Base-by-base conservation (phyloP, 495 filamentous ascomycete species). In the Podospora comata region DNA sequence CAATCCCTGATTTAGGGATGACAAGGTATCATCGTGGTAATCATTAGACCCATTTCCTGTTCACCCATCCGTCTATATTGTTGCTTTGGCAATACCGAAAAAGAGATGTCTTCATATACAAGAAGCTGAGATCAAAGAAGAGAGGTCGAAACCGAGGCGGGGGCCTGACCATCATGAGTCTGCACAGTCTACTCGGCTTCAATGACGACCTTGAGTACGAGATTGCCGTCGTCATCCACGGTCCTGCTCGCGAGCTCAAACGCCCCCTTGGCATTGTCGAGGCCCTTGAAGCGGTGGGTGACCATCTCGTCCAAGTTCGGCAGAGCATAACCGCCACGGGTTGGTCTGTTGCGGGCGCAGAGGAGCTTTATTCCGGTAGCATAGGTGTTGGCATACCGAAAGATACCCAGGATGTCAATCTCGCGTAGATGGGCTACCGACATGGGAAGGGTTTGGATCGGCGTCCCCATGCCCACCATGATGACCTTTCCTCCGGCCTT, bases 391-490 rank as follows among this genome's bases (percentile, higher is more conserved):
- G 91, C 91, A 72, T 97, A 97, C 53, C 94, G 84, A 75, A 97
- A 97, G 32, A 94, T 90, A n/a, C 94, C 94, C 2, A 95, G 82
- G 44, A 97, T 89, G 79, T 97, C 94, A 2, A 97, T 90, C 80
- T 97, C 94, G 4, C 92, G 86, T 63, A 96, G 79, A 53, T 93
- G 92, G 16, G 94, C 94, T 0, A 91, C 91, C 1, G 89, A 92
- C 65, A 97, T 84, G 0, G 93, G 93, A 5, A 97, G 81, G 0
- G 91, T 96, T 80, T 95, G 91, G 56, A 96, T 86, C 0, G 94
- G 93, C 4, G 88, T 92, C n/a, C 94, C 94, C 92, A 97, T 97
- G 4, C 94, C 94, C 23, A 97, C 89, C 79, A 96, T 89, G 71
- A 97, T 87, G 53, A 97, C 83, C 69, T 90, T 88, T 11, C 93